Base-by-base conservation (phyloP, 352 stramenopile genomes). In the Elongisporangium anandrum region DNA sequence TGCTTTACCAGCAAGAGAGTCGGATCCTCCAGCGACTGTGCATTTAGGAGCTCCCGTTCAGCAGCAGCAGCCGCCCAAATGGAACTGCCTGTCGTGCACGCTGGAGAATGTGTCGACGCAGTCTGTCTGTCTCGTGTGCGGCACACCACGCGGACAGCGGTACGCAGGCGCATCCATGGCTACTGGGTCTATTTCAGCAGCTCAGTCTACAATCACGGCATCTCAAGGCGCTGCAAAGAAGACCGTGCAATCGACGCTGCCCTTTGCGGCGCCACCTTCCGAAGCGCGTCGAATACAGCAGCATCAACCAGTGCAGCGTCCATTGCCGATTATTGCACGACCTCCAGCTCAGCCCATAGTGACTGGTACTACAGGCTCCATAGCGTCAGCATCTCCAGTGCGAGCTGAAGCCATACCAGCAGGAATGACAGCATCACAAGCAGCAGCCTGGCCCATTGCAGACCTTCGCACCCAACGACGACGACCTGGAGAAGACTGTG, bases 21-120 rank as follows among this genome's bases (percentile, higher is more conserved):
- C 49, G 34, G 19, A 16, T 1, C 2, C 1, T 8, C 50, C 50
- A 26, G 10, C 22, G 1, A 3, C 16, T 34, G 19, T 26, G 22
- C 19, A 41, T 17, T 3, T 26, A 41, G 17, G 12, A 62, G 47
- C 54, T 56, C 9, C 60, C 47, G 23, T 13, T 4, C 51, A 59
- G 34, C 38, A 53, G 20, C 50, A 61, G 4, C 20, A 53, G 17
- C 29, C 2, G 7, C 13, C 20, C 54, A 52, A 63, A 15, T 78
- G 69, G 68, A 76, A 50, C 50, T 90, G 81, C 60, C 68, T 62
- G 34, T 88, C 77, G 23, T 93, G 84, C 61, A 93, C 84, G 41
- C 64, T 91, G 23, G 55, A 70, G 38, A 93, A 93, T 57, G 65
- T 66, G 13, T 53, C 68, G 41, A 34, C 64, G 4, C 66, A 68